A percentile compares a stretch with the other conserved stretches of the same genome.
phyloP scores from a whole-genome alignment of 2,329 filamentous ascomycete genomes.

The Cladosporium sp. region DNA sequence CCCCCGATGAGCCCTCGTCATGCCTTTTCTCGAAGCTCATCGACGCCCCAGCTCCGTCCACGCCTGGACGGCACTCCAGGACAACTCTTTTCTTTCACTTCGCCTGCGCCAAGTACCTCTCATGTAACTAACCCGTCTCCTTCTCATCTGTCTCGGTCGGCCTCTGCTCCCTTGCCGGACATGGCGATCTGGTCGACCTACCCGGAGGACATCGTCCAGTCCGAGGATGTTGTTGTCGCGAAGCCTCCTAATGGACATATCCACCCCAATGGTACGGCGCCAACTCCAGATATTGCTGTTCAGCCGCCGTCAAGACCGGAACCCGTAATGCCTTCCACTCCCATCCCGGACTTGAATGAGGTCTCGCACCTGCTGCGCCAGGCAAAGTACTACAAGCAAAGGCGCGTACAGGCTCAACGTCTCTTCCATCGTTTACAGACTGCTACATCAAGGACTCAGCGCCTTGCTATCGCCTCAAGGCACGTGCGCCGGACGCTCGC shows the following conservation, averaged over 20 bases:
- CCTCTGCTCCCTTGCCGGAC: conserved; percentile 24
- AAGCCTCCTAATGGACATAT: neutral
- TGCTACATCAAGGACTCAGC: conserved; percentile 72
- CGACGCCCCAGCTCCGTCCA: conserved; percentile 10
- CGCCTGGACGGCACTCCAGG: conserved; percentile 29
- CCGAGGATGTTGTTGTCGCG: neutral
- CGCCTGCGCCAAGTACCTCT: conserved; percentile 3
- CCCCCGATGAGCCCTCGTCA: conserved; percentile 30
- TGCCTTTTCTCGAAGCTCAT: conserved; percentile 26
- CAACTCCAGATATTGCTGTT: neutral
- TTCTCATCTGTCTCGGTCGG: conserved; percentile 23
- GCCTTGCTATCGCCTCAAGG: conserved; percentile 38
- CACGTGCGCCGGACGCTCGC: conserved; percentile 71
- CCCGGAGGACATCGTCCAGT: neutral
- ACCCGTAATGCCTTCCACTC: neutral
- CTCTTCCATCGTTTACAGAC: conserved; percentile 74
- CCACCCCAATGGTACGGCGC: neutral
- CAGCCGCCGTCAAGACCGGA: neutral
- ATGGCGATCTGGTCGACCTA: conserved; percentile 23
- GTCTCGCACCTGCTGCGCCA: conserved; percentile 76
- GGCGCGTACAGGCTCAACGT: conserved; percentile 70
- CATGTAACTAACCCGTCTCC: conserved; percentile 10
- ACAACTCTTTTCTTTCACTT: conserved; percentile 8
- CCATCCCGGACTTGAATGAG: conserved; percentile 58
- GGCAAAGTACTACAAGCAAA: conserved; percentile 79